Base-by-base conservation (phyloP, 176 grass and related monocot genomes). In the Luzula sylvatica region DNA sequence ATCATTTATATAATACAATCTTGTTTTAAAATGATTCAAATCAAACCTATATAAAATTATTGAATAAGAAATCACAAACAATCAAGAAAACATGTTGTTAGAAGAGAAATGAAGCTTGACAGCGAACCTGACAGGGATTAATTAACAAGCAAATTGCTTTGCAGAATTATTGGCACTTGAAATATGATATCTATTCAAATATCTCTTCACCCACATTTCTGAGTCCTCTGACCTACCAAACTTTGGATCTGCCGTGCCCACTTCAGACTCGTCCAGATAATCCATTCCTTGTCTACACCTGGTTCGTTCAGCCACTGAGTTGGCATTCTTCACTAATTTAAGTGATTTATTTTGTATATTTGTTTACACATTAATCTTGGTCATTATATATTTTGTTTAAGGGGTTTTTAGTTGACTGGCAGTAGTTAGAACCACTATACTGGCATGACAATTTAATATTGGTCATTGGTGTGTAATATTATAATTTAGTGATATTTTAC, bases 51-150 rank as follows among this genome's bases (percentile, higher is more conserved):
- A n/a, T n/a, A n/a, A n/a, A n/a, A n/a, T n/a, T n/a, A n/a, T n/a
- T n/a, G n/a, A n/a, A n/a, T n/a, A n/a, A 35, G 9, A 35, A 20
- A 23, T 3, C n/a, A 3, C 23, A 63, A 8, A 46, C 4, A 46
- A 62, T 62, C 58, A 21, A 16, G 12, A 3, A 2, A 1, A 46
- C 9, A 9, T 44, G 11, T 26, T 61, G 30, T 35, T 2, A 9
- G 7, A 35, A 3, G 23, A 44, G 19, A 26, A 63, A 63, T 63
- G 41, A 44, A 47, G 58, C 2, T 18, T 17, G 58, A 61, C 58
- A 61, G 58, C 58, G 15, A 61, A 61, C 26, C 41, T 62, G 41
- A 62, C 42, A 62, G 58, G n/a, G 42, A 40, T 62, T 62, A 23
- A 47, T 44, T 35, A 45, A 21, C 58, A 62, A 62, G 58, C 30